Percentiles rank a stretch among this genome's conserved stretches.
Conservation (phyloP, 2,329 filamentous ascomycete species). For the Penicillium verrucosum region DNA sequence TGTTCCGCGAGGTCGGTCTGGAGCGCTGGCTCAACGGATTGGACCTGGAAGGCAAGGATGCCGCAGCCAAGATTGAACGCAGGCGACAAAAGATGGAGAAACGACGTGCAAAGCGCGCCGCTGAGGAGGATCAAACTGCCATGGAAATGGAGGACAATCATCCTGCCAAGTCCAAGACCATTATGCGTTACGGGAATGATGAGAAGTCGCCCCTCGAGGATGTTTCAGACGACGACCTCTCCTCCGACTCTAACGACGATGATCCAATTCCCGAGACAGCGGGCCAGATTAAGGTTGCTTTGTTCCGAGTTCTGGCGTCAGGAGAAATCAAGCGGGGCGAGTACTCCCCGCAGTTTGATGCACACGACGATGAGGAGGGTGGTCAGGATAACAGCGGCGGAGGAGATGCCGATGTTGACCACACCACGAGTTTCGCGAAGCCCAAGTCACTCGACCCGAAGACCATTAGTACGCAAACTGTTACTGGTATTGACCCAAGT, state of each 20-base stretch:
- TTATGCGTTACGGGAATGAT: slow-evolving; percentile 78
- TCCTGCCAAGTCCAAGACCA: slow-evolving; percentile 47
- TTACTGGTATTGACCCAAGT: slow-evolving; percentile 95
- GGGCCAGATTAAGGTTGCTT: slow-evolving; percentile 95
- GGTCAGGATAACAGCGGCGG: slow-evolving; percentile 55
- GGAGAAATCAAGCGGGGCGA: slow-evolving; percentile 98
- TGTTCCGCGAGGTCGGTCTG: slow-evolving; percentile 93
- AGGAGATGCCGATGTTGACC: slow-evolving; percentile 81
- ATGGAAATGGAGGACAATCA: slow-evolving; percentile 39
- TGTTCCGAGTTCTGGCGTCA: slow-evolving; percentile 91
- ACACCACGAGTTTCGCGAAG: slow-evolving; percentile 96
- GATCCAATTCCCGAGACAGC: slow-evolving; percentile 85
- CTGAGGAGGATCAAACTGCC: slow-evolving; percentile 51
- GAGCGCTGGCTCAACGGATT: slow-evolving; percentile 96
- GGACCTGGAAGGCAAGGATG: slow-evolving; percentile 89
- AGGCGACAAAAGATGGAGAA: slow-evolving; percentile 71
- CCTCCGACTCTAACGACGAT: slow-evolving; percentile 71
- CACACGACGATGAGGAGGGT: slow-evolving; percentile 89
- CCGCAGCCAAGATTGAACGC: slow-evolving; percentile 71
- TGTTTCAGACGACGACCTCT: slow-evolving; percentile 65
- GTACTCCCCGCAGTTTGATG: slow-evolving; percentile 96
- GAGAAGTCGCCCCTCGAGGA: slow-evolving; percentile 71
- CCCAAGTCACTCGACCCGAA: slow-evolving; percentile 94
- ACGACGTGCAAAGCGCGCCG: slow-evolving; percentile 72
- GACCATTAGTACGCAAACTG: slow-evolving; percentile 96